Evolutionary conservation across 2,329 filamentous ascomycete species (phyloP).

Genomic region (Exophiala phaeomuriformis): DNA sequence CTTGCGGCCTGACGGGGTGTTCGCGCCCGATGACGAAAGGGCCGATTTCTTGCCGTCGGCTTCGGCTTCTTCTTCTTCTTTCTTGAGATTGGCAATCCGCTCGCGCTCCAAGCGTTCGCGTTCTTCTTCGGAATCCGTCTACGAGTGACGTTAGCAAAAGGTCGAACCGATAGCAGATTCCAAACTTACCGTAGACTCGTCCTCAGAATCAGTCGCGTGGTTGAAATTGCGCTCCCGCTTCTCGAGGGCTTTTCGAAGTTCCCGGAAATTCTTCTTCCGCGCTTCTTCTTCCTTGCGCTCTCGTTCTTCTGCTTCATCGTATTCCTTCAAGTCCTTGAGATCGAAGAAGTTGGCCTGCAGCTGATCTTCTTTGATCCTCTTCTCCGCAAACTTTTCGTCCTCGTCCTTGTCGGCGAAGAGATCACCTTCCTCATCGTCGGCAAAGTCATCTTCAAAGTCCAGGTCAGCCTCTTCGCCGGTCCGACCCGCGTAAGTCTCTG

Average conservation of each 20-base stretch:
- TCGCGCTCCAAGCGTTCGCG: constrained; percentile 47
- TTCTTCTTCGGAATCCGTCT: constrained; percentile 50
- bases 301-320: constrained; percentile 60
- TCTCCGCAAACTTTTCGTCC: constrained; percentile 63
- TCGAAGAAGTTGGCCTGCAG: constrained; percentile 84
- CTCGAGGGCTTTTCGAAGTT: constrained; percentile 69
- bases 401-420: constrained; percentile 70
- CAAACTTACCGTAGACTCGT: constrained; percentile 45
- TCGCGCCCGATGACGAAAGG: constrained; percentile 55
- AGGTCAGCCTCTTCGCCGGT: constrained; percentile 54
- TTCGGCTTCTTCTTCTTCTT: constrained; percentile 40
- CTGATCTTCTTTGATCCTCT: constrained; percentile 69
- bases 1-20: constrained; percentile 54
- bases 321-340: constrained; percentile 61
- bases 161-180: constrained; percentile 29
- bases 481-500: constrained; percentile 11
- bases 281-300: constrained; percentile 58
- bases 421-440: constrained; percentile 76
- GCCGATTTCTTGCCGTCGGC: constrained; percentile 49
- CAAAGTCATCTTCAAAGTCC: constrained; percentile 69
- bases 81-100: constrained; percentile 46
- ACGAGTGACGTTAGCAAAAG: constrained; percentile 24
- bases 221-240: constrained; percentile 81
- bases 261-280: constrained; percentile 65
- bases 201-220: constrained; percentile 65